Base-by-base conservation (phyloP, 2,329 filamentous ascomycete species). In the Monosporascus sp. region DNA sequence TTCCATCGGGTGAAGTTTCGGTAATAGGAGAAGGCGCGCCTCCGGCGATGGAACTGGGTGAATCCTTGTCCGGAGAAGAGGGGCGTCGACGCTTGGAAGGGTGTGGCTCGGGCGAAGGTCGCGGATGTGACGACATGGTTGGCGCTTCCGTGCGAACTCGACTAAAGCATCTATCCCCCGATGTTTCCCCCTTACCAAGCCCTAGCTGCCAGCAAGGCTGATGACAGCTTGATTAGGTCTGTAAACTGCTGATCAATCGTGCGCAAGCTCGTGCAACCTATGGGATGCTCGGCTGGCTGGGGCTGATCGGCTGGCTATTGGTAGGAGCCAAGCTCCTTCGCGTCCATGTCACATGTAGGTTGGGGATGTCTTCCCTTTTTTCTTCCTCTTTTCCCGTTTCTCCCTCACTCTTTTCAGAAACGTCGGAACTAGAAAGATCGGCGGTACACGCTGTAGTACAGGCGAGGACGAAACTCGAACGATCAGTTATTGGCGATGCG, bases 81-180 rank as follows among this genome's bases (percentile, higher is more conserved):
- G 77, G 79, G 57, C 81, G 78, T 56, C 76, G 73, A 60, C 83
- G 81, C 70, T 85, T 85, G 62, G 74, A 70, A 44, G 80, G 79
- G 60, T 81, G 75, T 44, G 73, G 68, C 60, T 69, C 71, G 60
- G 77, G 75, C 54, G 78, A 78, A 54, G 76, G 73, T 64, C 80
- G 76, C 53, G 73, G 72, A 60, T 71, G 72, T 43, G 70, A 70
- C 60, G 73, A 73, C 78, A 78, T 79, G 60, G 55, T 57, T 55
- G 46, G 49, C 52, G 18, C 18, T 18, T 24, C 35, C 35, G 25
- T 22, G n/a, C 27, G 27, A 31, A 3, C 27, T 31, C 27, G 27
- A 31, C 27, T 31, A 4, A 31, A 31, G 8, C 27, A 31, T 31
- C 9, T 31, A 31, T 31, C 4, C 27, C 14, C 27, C 5, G 27